Base-by-base conservation (phyloP, 78 protist genomes). In the Mantamonas sphyraenae region DNA sequence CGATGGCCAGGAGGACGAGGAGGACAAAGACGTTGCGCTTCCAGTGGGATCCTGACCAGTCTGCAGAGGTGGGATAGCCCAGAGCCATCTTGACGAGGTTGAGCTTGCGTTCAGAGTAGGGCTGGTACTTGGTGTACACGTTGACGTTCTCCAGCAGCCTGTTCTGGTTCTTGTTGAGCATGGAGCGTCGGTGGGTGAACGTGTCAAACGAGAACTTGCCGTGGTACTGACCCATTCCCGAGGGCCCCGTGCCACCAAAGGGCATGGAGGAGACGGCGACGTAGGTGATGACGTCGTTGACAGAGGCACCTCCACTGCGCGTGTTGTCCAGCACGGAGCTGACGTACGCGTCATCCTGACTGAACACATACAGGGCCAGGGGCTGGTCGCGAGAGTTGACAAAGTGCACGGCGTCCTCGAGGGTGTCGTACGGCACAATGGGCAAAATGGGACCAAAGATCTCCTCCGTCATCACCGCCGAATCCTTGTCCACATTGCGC, bases 221-320 rank as follows among this genome's bases (percentile, higher is more conserved):
- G 77, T 90, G 86, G 73, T 76, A 88, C 2, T 58, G 40, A 30
- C 98, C 98, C 62, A 82, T 38, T 22, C 98, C 98, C 30, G 76
- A 43, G 24, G 64, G 56, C 50, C 98, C 98, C 22, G 93, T 85
- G 24, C 98, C 98, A 17, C 98, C 98, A 50, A 95, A 95, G 38
- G 98, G 98, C 31, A 90, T 38, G 65, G 64, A 35, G 28, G 28
- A 59, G 35, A 90, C 28, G 17, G 77, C 88, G 26, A 77, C 93
- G 5, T 66, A 78, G 24, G 79, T 26, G 19, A 34, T 50, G 30
- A 55, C 71, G n/a, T 60, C 68, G 64, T 72, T 69, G n/a, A 87
- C 26, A 1, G 90, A 38, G 31, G 91, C n/a, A n/a, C n/a, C n/a
- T n/a, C n/a, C n/a, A n/a, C n/a, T n/a, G n/a, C n/a, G n/a, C n/a